Conservation (phyloP, 306 rosid genomes). For the Cucurbita maxima region DNA sequence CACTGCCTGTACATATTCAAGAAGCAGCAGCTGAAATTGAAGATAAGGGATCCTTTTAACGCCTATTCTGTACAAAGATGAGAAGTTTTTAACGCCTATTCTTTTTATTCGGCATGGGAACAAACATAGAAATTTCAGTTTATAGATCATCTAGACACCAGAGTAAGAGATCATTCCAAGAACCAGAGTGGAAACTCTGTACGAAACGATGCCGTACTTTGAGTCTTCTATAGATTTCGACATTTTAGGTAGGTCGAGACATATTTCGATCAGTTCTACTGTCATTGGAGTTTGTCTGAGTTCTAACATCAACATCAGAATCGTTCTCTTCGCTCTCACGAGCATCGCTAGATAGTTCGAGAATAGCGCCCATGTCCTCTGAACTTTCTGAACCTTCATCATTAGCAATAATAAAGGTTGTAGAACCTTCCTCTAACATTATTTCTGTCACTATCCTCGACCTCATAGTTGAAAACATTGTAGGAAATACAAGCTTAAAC, state of each 20-base stretch:
- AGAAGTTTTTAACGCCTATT: neutral
- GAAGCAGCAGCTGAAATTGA: neutral
- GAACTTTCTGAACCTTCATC: constrained; percentile 18
- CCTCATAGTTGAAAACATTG: neutral
- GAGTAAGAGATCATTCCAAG: neutral
- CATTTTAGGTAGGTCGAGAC: constrained; percentile 19
- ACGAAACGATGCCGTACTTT: neutral
- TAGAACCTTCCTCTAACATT: constrained; percentile 18
- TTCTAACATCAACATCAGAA: neutral
- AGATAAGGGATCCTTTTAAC: neutral
- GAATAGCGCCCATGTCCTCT: constrained; percentile 14
- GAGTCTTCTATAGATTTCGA: neutral
- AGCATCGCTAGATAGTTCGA: constrained; percentile 5
- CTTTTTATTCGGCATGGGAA: neutral
- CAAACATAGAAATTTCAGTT: neutral
- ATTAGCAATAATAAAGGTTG: constrained; percentile 5
- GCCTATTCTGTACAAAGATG: neutral
- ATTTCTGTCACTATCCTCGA: constrained; percentile 17
- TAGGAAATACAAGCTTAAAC: constrained; percentile 16
- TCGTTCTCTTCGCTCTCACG: constrained; percentile 6
- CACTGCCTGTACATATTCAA: neutral
- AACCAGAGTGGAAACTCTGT: neutral
- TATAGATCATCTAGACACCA: neutral
- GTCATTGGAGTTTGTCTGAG: neutral
- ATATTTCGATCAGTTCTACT: constrained; percentile 12